A percentile compares a stretch with the other conserved stretches of the same genome.
phyloP scores from a whole-genome alignment of 2,329 filamentous ascomycete genomes.

The Phyllachora maydis region DNA sequence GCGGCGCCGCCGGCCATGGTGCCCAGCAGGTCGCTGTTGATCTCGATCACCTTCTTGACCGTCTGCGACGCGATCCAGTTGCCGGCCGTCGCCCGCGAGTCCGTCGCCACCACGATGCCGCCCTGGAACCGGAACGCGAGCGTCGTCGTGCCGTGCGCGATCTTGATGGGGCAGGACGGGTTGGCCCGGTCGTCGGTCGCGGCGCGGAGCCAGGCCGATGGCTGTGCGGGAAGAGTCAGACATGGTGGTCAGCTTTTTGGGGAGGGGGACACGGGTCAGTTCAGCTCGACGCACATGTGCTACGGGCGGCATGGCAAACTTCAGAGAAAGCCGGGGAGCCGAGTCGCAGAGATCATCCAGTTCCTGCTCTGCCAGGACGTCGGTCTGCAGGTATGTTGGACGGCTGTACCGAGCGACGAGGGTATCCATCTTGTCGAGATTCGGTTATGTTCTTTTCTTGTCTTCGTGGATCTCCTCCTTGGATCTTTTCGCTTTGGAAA shows the following conservation, averaged over 20 bases:
- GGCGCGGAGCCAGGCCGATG: constrained; percentile 84
- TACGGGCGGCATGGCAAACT: constrained; percentile 88
- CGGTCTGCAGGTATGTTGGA: constrained; percentile 49
- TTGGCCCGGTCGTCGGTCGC: constrained; percentile 96
- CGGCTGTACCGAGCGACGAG: constrained; percentile 84
- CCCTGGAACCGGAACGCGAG: constrained; percentile 96
- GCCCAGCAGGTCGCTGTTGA: constrained; percentile 81
- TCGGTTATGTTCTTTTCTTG: too few species aligned
- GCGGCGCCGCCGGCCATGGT: constrained; percentile 98
- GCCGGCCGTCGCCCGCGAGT: constrained; percentile 89
- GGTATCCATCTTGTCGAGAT: constrained; percentile 69
- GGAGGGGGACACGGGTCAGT: too few species aligned
- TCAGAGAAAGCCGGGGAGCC: constrained; percentile 62
- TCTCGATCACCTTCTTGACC: constrained; percentile 99
- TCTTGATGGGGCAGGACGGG: constrained; percentile 95
- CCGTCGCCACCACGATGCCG: constrained; percentile 94
- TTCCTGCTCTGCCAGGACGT: constrained; percentile 51
- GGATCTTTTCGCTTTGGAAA: too few species aligned
- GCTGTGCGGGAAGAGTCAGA: constrained; percentile 34
- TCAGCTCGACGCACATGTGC: constrained; percentile 62
- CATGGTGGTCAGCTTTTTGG: too few species aligned
- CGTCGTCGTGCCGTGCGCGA: constrained; percentile 95
- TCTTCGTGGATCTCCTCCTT: too few species aligned
- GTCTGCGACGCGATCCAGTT: constrained; percentile 99
- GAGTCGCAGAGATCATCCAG: constrained; percentile 52